Evolutionary conservation across 495 filamentous ascomycete species (phyloP).

Genomic region (Friedmanniomyces simplex): DNA sequence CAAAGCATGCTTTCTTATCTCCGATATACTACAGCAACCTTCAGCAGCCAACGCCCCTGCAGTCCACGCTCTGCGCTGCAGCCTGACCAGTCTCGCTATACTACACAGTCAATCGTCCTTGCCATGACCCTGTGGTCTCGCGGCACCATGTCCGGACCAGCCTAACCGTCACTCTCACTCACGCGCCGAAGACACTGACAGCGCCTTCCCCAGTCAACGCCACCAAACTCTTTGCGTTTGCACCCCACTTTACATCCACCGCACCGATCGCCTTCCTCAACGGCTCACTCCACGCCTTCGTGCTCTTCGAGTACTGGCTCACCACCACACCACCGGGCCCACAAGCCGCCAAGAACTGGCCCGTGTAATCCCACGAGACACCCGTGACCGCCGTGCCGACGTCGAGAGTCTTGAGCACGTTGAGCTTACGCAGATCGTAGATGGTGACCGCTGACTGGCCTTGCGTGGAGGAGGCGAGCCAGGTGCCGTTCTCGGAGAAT

Average conservation of each 20-base stretch:
- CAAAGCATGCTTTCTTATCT: not conserved
- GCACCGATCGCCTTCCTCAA: slow-evolving; percentile 64
- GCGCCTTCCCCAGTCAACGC: slow-evolving; percentile 63
- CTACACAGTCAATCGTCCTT: not conserved
- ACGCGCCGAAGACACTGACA: slow-evolving; percentile 49
- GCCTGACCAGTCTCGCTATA: not conserved
- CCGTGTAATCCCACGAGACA: slow-evolving; percentile 86
- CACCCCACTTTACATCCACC: slow-evolving; percentile 66
- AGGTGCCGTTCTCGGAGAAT: slow-evolving; percentile 97
- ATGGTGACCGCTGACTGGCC: slow-evolving; percentile 67
- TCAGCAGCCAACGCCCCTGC: not conserved
- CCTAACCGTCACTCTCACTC: not conserved
- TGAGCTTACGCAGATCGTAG: slow-evolving; percentile 82
- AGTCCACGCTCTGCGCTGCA: not conserved
- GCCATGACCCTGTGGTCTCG: no score
- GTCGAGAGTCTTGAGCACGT: slow-evolving; percentile 67
- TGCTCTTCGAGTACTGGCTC: slow-evolving; percentile 71
- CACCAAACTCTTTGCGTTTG: slow-evolving; percentile 61
- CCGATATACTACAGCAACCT: not conserved
- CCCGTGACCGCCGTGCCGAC: slow-evolving; percentile 62
- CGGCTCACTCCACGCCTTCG: slow-evolving; percentile 83
- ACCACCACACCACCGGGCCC: slow-evolving; percentile 75
- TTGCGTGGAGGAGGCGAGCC: slow-evolving; percentile 69
- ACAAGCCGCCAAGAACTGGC: slow-evolving; percentile 77
- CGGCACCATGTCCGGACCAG: no score